phyloP scores from a whole-genome alignment of 2,329 filamentous ascomycete genomes.

The Sporothrix dimorphospora region DNA sequence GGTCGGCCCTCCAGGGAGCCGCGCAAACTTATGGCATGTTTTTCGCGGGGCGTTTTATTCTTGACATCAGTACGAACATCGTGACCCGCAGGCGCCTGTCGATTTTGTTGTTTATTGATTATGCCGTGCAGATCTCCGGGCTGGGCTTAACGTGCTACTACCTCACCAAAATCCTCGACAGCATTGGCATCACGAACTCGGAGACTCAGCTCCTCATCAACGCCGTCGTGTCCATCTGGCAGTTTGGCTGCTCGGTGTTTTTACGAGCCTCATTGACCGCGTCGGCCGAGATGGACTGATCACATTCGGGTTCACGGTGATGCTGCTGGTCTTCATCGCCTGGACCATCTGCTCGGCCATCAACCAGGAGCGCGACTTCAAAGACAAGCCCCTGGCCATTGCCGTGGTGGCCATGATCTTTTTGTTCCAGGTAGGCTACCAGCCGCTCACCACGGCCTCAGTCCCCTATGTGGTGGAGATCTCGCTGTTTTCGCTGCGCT shows the following conservation, averaged over 20 bases:
- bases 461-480: conserved; percentile 53
- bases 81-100: conserved; percentile 46
- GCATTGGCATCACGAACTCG: conserved; percentile 33
- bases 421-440: conserved; percentile 43
- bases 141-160: conserved; percentile 34
- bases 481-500: conserved; percentile 45
- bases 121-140: conserved; percentile 29
- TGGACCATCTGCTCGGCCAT: conserved; percentile 41
- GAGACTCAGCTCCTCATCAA: conserved; percentile 41
- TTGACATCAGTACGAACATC: conserved; percentile 63
- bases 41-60: conserved; percentile 70
- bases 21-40: conserved; percentile 62
- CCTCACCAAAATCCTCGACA: conserved; percentile 31
- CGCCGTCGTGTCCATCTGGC: too few species aligned
- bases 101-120: conserved; percentile 38
- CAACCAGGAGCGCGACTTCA: conserved; percentile 36
- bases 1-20: conserved; percentile 73
- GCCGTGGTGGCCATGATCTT: conserved; percentile 41
- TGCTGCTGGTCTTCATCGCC: conserved; percentile 43
- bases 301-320: background rate
- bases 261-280: conserved; percentile 38
- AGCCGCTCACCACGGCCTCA: conserved; percentile 46
- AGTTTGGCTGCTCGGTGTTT: too few species aligned
- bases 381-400: conserved; percentile 47
- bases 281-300: conserved; percentile 34